Evolutionary conservation across 2,329 filamentous ascomycete genomes (phyloP).

Genomic region (Macrophomina tecta): DNA sequence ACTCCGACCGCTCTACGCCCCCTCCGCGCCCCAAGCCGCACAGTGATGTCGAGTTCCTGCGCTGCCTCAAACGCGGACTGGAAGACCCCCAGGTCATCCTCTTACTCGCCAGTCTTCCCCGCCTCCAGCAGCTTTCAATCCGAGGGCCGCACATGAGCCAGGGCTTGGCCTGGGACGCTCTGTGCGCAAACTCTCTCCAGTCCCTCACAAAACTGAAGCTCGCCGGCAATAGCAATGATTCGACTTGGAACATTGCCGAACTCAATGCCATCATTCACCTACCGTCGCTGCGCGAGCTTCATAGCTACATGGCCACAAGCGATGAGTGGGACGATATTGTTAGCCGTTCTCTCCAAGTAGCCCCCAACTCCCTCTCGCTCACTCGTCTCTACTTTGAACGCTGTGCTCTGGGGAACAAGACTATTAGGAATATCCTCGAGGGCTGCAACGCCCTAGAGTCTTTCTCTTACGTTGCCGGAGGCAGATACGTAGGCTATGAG

Average conservation of each 20-base stretch:
- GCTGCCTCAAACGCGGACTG: conserved; percentile 5
- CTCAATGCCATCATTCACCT: conserved; percentile 11
- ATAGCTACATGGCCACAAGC: not conserved
- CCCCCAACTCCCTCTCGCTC: conserved; percentile 9
- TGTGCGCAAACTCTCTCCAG: not conserved
- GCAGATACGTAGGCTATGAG: conserved; percentile 6
- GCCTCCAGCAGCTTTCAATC: conserved; percentile 11
- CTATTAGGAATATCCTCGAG: conserved; percentile 2
- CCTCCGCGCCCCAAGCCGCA: not conserved
- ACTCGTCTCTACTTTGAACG: conserved; percentile 19
- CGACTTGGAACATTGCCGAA: not conserved
- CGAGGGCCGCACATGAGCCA: conserved; percentile 1
- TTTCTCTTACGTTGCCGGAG: conserved; percentile 11
- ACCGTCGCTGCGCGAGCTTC: conserved; percentile 16
- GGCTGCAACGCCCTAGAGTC: conserved; percentile 22
- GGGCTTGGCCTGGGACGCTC: not conserved
- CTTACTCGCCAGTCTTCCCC: conserved; percentile 14
- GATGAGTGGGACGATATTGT: not conserved
- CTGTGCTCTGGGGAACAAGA: not conserved
- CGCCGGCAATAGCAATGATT: not conserved
- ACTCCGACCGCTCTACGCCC: not conserved
- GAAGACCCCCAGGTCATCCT: conserved; percentile 23
- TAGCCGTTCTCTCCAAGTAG: not conserved
- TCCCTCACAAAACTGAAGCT: conserved; percentile 15
- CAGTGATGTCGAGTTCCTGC: conserved; percentile 9